phyloP scores from a whole-genome alignment of 2,329 filamentous ascomycete genomes.

The Colletotrichum viniferum region DNA sequence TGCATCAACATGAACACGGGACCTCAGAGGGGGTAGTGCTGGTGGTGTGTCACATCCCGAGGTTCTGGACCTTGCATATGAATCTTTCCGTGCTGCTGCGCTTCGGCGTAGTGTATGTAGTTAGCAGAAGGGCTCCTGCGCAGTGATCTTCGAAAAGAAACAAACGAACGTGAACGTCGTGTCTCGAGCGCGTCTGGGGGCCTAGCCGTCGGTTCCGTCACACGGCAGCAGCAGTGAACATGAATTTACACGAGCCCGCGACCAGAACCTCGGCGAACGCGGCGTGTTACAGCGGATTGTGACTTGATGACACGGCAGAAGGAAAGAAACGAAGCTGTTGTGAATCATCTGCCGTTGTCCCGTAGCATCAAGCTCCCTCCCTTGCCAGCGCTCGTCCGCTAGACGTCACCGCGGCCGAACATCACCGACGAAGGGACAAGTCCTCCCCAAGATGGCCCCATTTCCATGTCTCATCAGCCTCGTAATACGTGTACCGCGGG shows the following conservation, averaged over 20 bases:
- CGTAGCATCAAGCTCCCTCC: background rate
- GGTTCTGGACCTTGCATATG: background rate
- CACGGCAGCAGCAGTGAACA: background rate
- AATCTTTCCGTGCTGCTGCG: background rate
- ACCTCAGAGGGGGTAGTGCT: background rate
- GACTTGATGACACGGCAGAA: background rate
- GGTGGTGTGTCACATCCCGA: conserved; percentile 7
- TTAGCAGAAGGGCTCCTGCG: background rate
- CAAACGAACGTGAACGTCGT: background rate
- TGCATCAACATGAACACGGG: background rate
- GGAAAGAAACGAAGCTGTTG: background rate
- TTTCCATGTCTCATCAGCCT: background rate
- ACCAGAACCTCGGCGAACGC: background rate
- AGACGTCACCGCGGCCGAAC: background rate
- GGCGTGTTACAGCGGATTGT: background rate
- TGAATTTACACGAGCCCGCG: background rate
- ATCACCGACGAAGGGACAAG: background rate
- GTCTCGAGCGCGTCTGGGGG: background rate
- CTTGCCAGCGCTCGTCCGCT: background rate
- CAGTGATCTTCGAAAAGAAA: background rate
- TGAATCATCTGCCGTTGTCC: background rate
- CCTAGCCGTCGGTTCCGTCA: background rate
- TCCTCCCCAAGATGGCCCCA: background rate
- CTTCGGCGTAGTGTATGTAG: background rate
- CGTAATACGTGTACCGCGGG: background rate